Evolutionary conservation across 2,329 filamentous ascomycete species (phyloP), one percentile per base, ranked within the genome.

Genomic region (Alternaria atra): DNA sequence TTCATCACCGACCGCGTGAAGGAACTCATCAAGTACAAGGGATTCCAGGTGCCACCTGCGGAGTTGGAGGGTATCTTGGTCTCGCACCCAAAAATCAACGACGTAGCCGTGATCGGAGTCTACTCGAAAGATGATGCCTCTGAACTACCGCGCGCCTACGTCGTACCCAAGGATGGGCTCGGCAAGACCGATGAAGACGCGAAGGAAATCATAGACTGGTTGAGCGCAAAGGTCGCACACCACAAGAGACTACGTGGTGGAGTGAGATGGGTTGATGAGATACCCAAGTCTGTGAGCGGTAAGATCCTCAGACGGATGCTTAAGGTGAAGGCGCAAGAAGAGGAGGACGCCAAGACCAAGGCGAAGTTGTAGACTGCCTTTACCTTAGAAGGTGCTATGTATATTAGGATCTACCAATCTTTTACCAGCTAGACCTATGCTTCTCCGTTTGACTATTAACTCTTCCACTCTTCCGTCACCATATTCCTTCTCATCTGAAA

Each of bases 1-100:
- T 97, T 89, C 82, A 94, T 97, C 75, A 97, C 94, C 1, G 94
- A 97, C 74, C 90, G 93, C 6, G 75, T 80, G 52, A 80, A 80
- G 64, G 79, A 80, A 56, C 68, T 80, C 52, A 80, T 80, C 69
- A 80, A 80, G 64, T 80, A 80, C 70, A 80, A 80, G 50, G 77
- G 80, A 29, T 84, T 84, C 68, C 82, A 84, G 55, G 82, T 84
- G 0, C 79, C 82, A 3, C 82, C 82, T 4, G 81, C 81, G 5
- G 81, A 84, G 56, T 77, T 84, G 5, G 82, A 84, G 61, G 82
- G 82, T 17, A 69, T 80, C 7, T 74, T 84, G 2, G 72, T 78
- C 2, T 71, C 77, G 0, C 80, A 84, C 53, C 74, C 77, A 1
- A 76, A 77, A 13, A 74, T 84, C 47, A 70, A 79, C 4, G 58